phyloP scores from a whole-genome alignment of 1,139 yeast species.

The Groenewaldozyma auringiensis region DNA sequence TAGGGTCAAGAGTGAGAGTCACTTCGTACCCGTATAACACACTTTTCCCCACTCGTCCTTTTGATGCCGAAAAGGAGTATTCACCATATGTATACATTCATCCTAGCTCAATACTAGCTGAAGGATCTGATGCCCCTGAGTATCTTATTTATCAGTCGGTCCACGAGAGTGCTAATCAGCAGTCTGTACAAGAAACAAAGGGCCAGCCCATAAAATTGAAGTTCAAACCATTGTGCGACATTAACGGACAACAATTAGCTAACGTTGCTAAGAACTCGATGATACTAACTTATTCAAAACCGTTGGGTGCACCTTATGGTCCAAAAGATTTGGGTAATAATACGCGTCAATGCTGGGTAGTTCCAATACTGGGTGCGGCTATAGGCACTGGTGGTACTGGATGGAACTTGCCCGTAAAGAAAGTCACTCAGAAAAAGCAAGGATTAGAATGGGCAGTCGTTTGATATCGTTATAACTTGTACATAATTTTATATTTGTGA shows the following conservation, averaged over 20 bases:
- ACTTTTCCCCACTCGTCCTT: constrained; percentile 42
- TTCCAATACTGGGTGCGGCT: constrained; percentile 83
- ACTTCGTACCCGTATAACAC: constrained; percentile 69
- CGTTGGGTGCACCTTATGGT: constrained; percentile 83
- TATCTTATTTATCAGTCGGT: constrained; percentile 65
- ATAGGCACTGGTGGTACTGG: constrained; percentile 81
- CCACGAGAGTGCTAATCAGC: constrained; percentile 37
- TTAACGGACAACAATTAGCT: constrained; percentile 65
- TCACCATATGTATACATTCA: constrained; percentile 67
- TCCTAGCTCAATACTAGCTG: constrained; percentile 57
- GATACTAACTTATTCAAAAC: constrained; percentile 77
- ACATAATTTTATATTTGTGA: neutral
- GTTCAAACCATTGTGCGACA: constrained; percentile 69
- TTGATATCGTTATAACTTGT: constrained; percentile 1
- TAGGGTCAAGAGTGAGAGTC: constrained; percentile 41
- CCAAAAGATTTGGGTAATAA: constrained; percentile 58
- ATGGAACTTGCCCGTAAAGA: constrained; percentile 85
- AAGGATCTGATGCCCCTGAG: constrained; percentile 64
- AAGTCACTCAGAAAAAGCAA: constrained; percentile 62
- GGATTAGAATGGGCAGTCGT: constrained; percentile 29
- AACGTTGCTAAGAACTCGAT: constrained; percentile 70
- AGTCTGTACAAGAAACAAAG: constrained; percentile 33
- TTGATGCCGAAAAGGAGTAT: constrained; percentile 27
- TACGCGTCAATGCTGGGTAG: constrained; percentile 73
- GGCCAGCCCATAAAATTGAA: constrained; percentile 30